phyloP scores from a whole-genome alignment of 495 filamentous ascomycete species.

The Xylaria flabelliformis region DNA sequence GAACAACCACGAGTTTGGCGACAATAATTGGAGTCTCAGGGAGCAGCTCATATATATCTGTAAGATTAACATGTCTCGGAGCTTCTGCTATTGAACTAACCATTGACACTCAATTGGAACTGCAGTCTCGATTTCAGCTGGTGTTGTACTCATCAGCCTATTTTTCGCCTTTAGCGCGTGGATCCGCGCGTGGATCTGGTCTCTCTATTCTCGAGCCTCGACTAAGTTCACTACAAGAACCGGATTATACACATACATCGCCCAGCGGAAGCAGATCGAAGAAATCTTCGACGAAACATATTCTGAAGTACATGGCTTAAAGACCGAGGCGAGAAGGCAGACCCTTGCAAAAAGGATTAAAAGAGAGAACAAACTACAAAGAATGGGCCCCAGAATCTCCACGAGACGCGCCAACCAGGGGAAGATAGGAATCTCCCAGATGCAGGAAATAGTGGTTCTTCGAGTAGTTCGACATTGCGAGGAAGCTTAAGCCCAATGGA shows the following conservation, averaged over 20 bases:
- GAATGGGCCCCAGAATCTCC: neutral
- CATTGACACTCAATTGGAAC: neutral
- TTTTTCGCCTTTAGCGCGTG: slow-evolving; percentile 41
- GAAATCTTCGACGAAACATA: neutral
- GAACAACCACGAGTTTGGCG: neutral
- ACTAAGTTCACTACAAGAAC: neutral
- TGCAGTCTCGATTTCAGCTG: slow-evolving; percentile 42
- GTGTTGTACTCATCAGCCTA: slow-evolving; percentile 41
- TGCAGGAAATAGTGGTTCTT: neutral
- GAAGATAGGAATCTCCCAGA: neutral
- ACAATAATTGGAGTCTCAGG: neutral
- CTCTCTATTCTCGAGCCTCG: slow-evolving; percentile 22
- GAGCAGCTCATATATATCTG: slow-evolving; percentile 33
- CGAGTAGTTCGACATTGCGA: neutral
- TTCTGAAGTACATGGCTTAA: neutral
- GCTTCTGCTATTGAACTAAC: slow-evolving; percentile 8
- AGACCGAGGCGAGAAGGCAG: neutral
- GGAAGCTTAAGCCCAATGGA: neutral
- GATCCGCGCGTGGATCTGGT: slow-evolving; percentile 32
- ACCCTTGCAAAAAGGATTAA: neutral
- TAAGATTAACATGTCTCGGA: neutral
- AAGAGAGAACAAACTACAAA: neutral
- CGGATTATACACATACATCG: slow-evolving; percentile 30
- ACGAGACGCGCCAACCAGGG: neutral
- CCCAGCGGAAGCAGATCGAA: neutral